A percentile compares a stretch with the other conserved stretches of the same genome.
Evolutionary conservation across 2,329 filamentous ascomycete genomes (phyloP).

Genomic region (Aspergillus fischeri): DNA sequence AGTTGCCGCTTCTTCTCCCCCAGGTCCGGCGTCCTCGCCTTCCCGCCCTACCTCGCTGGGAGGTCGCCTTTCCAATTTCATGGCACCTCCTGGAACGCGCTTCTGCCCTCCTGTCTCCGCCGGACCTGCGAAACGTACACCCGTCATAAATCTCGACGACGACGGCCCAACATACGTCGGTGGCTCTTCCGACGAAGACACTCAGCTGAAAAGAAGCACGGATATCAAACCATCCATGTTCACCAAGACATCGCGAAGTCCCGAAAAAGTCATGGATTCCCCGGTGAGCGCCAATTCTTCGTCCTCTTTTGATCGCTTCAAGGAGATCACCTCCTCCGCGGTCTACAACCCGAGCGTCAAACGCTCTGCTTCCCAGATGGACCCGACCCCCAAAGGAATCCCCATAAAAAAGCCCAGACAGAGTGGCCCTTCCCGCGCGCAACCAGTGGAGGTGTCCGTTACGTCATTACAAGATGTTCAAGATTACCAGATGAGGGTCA

Average conservation of each 20-base stretch:
- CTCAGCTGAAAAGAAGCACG: conserved; percentile 42
- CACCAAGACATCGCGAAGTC: conserved; percentile 40
- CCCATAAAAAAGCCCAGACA: conserved; percentile 40
- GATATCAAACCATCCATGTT: conserved; percentile 61
- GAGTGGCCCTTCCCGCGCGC: conserved; percentile 43
- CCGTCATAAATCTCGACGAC: conserved; percentile 49
- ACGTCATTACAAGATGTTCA: conserved; percentile 48
- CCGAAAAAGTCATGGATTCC: conserved; percentile 41
- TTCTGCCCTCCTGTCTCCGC: conserved; percentile 54
- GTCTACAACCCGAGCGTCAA: conserved; percentile 41
- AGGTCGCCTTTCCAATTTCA: conserved; percentile 54
- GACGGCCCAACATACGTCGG: conserved; percentile 57
- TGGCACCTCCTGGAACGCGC: conserved; percentile 72
- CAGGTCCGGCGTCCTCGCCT: conserved; percentile 48
- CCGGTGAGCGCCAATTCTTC: conserved; percentile 27
- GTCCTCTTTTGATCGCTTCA: conserved; percentile 34
- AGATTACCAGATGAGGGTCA: conserved; percentile 47
- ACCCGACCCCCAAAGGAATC: conserved; percentile 34
- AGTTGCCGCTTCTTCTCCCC: conserved; percentile 84
- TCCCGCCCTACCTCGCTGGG: conserved; percentile 32
- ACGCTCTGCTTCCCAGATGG: conserved; percentile 43
- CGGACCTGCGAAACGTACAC: conserved; percentile 37
- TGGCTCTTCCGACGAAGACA: conserved; percentile 60
- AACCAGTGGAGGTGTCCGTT: conserved; percentile 38
- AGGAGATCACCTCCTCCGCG: conserved; percentile 41